Evolutionary conservation across 1,139 yeast species (phyloP), one percentile per base, ranked within the genome.

Genomic region (Saccharomyces pastorianus): DNA sequence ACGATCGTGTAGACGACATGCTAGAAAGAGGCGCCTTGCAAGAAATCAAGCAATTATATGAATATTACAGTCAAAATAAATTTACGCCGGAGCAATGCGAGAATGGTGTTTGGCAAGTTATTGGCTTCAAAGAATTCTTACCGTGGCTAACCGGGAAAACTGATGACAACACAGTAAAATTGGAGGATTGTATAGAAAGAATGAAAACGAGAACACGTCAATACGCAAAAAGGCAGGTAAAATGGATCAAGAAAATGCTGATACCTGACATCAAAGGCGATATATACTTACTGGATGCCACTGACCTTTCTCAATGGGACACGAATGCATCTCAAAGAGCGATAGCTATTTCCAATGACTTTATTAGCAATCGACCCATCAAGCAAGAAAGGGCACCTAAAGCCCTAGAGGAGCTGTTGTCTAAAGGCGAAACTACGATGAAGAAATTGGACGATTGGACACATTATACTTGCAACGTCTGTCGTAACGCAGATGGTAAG

Each of bases 51-150:
- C 79, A 81, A 52, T 67, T 93, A 66, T 83, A 78, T 64, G 64
- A 70, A 0, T 74, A 70, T 44, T 85, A 77, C 58, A 55, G 62
- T 28, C 46, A 55, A 0, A 54, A 62, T 0, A 51, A 53, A 0
- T 59, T 59, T 28, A 59, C 65, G 0, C 73, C 73, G 1, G 66
- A 63, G 26, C 82, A 80, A 53, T 72, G 82, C 54, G 85, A 88
- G 52, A 74, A 80, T 53, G 98, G 99, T 0, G 79, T 93, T 0
- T 91, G 90, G 89, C 99, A 93, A 70, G 96, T 89, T 1, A 90
- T 93, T 63, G 99, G 99, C 1, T 93, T 89, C 69, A 88, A 89
- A 65, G 98, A 93, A 68, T 91, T 93, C 66, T 68, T 90, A 44
- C 96, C 96, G 0, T 91, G 90, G 85, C 69, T 93, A 4, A 62